Base-by-base conservation (phyloP, 1,284 basidiomycete species). In the Coniferiporia weirii region DNA sequence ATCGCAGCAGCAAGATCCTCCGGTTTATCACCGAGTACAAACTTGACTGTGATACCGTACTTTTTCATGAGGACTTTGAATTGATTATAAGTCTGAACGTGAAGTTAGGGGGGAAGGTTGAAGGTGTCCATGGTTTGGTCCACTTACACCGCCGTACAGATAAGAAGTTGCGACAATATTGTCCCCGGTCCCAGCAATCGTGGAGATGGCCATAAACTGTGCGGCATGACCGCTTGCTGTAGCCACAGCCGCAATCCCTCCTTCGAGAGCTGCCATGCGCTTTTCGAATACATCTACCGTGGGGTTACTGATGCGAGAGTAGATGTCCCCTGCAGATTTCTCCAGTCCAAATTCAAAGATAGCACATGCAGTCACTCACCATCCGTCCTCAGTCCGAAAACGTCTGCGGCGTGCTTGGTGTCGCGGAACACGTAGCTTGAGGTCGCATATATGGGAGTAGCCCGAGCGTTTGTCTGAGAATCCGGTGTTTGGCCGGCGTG, bases 201-300 rank as follows among this genome's bases (percentile, higher is more conserved):
- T 76, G 7, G 81, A 73, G 56, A 92, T 79, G 1, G 91, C 84
- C 73, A 94, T 78, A 68, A 91, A 89, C 69, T 93, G 91, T 0
- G 92, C 93, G 0, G 89, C 78, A 68, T 92, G 89, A 1, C 92
- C 93, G 57, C 87, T 91, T 0, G 90, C 73, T 0, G 87, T 79
- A 1, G 91, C 91, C 1, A 95, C 80, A 12, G 91, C 92, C 0
- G 87, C 91, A 3, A 78, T 79, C 32, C 93, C 93, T 12, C 90
- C 89, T 69, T 95, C 92, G 35, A 95, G 79, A 0, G 89, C 88
- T 1, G 91, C 87, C 3, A 95, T 85, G 17, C 92, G 83, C 67
- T 89, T 83, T 72, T 95, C 93, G 64, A 95, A 93, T 5, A 94
- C 88, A 64, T 87, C 86, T 83, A 87, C 83, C 4, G 93, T 95